phyloP scores from a whole-genome alignment of 2,329 filamentous ascomycete genomes.

The Sporothrix humicola region DNA sequence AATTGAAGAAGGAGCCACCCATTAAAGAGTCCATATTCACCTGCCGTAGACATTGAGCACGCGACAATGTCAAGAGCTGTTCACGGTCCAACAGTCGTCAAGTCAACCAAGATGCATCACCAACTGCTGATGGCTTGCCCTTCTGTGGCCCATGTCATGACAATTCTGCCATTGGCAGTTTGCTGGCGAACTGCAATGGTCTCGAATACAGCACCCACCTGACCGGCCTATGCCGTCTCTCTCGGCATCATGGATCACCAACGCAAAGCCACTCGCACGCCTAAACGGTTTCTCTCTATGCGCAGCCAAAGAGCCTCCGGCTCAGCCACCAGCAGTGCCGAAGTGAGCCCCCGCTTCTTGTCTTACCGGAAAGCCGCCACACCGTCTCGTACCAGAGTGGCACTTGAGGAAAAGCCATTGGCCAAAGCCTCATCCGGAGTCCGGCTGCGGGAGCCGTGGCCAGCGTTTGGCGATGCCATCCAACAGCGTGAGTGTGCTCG shows the following conservation, averaged over 20 bases:
- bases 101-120: conserved; percentile 19
- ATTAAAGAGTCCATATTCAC: neutral
- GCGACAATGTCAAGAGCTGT: neutral
- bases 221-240: neutral
- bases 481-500: neutral
- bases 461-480: conserved; percentile 14
- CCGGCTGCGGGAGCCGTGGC: conserved; percentile 10
- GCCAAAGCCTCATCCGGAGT: neutral
- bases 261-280: neutral
- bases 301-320: neutral
- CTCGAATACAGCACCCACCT: neutral
- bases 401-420: neutral
- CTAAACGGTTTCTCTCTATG: neutral
- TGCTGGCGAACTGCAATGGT: neutral
- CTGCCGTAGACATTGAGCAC: too few relatives aligned
- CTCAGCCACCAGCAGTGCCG: conserved; percentile 25
- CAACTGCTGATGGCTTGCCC: neutral
- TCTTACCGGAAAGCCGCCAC: conserved; percentile 1
- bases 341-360: neutral
- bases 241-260: conserved; percentile 18
- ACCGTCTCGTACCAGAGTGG: neutral
- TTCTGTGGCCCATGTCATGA: too few relatives aligned
- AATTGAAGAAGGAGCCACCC: neutral
- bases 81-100: conserved; percentile 29
- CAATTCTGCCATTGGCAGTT: neutral